phyloP scores from a whole-genome alignment of 371 early-diverging fungal species.

The Dinochytrium kinnereticum region DNA sequence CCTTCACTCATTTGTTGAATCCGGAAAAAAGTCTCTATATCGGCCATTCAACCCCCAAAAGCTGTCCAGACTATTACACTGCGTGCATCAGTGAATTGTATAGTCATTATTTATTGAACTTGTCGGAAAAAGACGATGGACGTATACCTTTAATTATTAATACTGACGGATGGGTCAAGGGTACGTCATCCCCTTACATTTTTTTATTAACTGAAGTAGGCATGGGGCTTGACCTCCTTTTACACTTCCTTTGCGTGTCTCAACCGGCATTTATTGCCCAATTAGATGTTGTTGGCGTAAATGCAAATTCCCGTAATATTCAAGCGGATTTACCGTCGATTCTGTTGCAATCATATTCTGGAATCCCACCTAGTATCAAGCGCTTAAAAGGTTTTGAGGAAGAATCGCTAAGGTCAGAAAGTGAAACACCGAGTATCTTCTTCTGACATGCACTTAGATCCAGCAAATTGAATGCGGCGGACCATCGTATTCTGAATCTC shows the following conservation, averaged over 20 bases:
- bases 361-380: constrained; percentile 22
- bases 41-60: constrained; percentile 67
- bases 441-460: constrained; percentile 25
- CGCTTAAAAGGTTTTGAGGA: constrained; percentile 17
- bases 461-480: constrained; percentile 59
- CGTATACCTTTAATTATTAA: constrained; percentile 76
- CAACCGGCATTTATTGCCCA: constrained; percentile 63
- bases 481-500: constrained; percentile 60
- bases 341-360: not conserved
- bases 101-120: constrained; percentile 51
- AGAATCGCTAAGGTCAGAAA: not conserved
- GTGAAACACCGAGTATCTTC: not conserved
- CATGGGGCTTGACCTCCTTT: constrained; percentile 71
- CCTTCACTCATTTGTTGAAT: constrained; percentile 72
- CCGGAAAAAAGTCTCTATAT: constrained; percentile 69
- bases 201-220: constrained; percentile 24
- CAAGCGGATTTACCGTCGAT: constrained; percentile 13
- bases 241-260: constrained; percentile 59
- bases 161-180: constrained; percentile 84
- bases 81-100: constrained; percentile 63
- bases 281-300: constrained; percentile 14
- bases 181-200: constrained; percentile 34
- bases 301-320: constrained; percentile 9
- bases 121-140: constrained; percentile 36
- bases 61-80: constrained; percentile 74